These are phyloP conservation scores for Quercus phellos DNA, from an alignment of 331 rosid species.

Conservation along the genomic window DNA sequence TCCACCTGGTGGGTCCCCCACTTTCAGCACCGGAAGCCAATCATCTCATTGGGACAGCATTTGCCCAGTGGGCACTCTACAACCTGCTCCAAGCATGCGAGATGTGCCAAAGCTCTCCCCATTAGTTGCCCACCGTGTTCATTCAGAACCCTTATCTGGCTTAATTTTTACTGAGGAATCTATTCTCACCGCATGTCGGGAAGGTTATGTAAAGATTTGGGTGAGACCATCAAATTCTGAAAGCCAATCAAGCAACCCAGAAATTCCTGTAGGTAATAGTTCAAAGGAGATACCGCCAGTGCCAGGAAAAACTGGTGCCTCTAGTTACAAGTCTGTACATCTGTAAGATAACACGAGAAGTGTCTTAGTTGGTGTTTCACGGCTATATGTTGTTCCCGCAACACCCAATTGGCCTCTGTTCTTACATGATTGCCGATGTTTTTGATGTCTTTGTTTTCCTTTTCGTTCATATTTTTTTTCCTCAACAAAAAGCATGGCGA, in stretches of 20 bases:
- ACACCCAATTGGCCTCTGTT: neutral
- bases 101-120: slow-evolving; percentile 92
- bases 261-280: slow-evolving; percentile 41
- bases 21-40: slow-evolving; percentile 88
- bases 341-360: neutral
- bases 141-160: slow-evolving; percentile 88
- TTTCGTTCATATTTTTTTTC: neutral
- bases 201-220: slow-evolving; percentile 89
- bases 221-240: slow-evolving; percentile 62
- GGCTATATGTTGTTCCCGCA: neutral
- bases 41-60: slow-evolving; percentile 88
- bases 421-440: neutral
- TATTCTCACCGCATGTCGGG: slow-evolving; percentile 84
- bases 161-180: slow-evolving; percentile 81
- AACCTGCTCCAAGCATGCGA: slow-evolving; percentile 89
- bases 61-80: slow-evolving; percentile 76
- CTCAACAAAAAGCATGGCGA: neutral
- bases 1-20: slow-evolving; percentile 93
- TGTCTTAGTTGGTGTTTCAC: neutral
- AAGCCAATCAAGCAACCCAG: slow-evolving; percentile 53
- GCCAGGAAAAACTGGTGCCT: slow-evolving; percentile 45
- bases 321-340: slow-evolving; percentile 36
- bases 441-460: neutral
- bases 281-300: slow-evolving; percentile 57
- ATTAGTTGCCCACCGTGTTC: slow-evolving; percentile 79